Conservation (phyloP, 208 protist genomes). For the Naegleria gruberi region DNA sequence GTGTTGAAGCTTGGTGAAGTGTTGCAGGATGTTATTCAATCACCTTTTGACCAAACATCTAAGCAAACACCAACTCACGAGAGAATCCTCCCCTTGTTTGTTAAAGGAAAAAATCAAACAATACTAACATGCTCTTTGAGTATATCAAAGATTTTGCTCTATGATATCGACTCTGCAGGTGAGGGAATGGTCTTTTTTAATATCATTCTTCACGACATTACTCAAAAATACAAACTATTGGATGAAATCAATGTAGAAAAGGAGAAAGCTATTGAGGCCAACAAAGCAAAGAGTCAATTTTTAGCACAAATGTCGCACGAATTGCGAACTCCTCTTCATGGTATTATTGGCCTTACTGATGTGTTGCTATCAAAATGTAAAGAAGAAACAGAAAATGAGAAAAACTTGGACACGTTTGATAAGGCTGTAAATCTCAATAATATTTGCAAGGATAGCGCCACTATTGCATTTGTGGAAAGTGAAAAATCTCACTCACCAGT, state of each 20-base stretch:
- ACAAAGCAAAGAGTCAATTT: constrained; percentile 40
- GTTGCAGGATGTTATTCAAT: not conserved
- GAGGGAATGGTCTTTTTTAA: not conserved
- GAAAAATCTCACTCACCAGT: too few species aligned
- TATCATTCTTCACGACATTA: not conserved
- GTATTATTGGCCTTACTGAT: constrained; percentile 39
- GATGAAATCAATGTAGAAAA: not conserved
- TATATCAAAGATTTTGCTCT: not conserved
- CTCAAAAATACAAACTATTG: not conserved
- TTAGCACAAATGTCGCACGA: constrained; percentile 46
- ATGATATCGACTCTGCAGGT: not conserved
- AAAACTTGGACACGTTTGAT: too few species aligned
- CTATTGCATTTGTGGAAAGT: too few species aligned
- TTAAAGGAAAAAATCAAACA: not conserved
- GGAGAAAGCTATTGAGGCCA: constrained; percentile 17
- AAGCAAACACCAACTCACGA: too few species aligned
- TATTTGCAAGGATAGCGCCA: too few species aligned
- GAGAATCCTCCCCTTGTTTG: not conserved
- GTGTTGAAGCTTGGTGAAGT: not conserved
- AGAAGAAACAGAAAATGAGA: too few species aligned
- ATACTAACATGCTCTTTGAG: not conserved
- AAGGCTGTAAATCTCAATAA: too few species aligned
- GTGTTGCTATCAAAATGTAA: not conserved
- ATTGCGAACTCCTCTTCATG: constrained; percentile 49
- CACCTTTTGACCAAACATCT: too few species aligned